Percentiles rank a stretch among this genome's conserved stretches.
These are phyloP conservation scores for Dorcoceras hygrometricum DNA, from an alignment of 257 asterid genomes.

Conservation along the genomic window DNA sequence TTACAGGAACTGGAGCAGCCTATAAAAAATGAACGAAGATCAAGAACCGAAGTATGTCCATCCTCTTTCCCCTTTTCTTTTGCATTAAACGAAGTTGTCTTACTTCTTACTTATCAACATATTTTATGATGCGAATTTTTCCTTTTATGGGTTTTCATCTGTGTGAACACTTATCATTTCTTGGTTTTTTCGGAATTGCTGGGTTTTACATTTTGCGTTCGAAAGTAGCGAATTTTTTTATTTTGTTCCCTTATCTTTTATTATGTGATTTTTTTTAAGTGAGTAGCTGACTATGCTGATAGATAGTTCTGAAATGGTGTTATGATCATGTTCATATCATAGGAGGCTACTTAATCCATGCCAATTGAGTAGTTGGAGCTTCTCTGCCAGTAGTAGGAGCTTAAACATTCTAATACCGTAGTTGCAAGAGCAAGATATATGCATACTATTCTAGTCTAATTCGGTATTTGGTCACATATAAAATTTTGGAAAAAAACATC, in stretches of 20 bases:
- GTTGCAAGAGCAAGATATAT: not conserved
- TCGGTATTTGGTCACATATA: too few relatives aligned
- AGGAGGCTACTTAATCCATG: not conserved
- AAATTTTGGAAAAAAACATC: too few relatives aligned
- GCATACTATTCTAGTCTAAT: not conserved
- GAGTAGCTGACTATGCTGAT: not conserved
- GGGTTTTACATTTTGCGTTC: not conserved
- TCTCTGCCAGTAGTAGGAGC: not conserved
- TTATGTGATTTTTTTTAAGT: too few relatives aligned
- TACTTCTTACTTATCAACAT: not conserved
- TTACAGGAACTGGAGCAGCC: conserved; percentile 32
- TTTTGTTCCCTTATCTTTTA: too few relatives aligned
- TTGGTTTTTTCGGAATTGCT: not conserved
- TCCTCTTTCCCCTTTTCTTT: not conserved
- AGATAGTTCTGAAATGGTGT: not conserved
- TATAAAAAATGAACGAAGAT: conserved; percentile 49
- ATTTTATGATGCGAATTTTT: not conserved
- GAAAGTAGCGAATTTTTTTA: not conserved
- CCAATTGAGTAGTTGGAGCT: not conserved
- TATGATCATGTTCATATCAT: not conserved
- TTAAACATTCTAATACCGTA: not conserved
- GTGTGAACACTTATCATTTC: conserved; percentile 8
- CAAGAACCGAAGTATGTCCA: conserved; percentile 54
- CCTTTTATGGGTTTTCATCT: not conserved
- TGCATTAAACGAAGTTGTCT: not conserved